phyloP scores from a whole-genome alignment of 1,284 basidiomycete species.

The Megacollybia platyphylla region DNA sequence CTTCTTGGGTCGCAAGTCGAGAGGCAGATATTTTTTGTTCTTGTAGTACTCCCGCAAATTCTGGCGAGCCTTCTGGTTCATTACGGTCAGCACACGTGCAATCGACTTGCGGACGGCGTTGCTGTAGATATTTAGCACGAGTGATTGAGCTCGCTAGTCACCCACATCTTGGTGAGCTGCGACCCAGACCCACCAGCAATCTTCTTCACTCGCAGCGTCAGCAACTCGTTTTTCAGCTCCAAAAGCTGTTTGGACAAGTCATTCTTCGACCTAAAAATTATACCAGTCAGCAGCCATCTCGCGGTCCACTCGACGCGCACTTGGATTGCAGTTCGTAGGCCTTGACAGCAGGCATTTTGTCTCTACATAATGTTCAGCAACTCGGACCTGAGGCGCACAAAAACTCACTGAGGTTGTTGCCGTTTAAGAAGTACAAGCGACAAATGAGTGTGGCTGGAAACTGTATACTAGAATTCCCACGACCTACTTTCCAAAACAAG shows the following conservation, averaged over 20 bases:
- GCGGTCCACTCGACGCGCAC: constrained; percentile 33
- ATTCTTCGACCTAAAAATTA: constrained; percentile 76
- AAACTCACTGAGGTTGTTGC: too few relatives aligned
- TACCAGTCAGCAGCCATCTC: constrained; percentile 1
- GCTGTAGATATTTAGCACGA: constrained; percentile 29
- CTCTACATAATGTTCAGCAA: constrained; percentile 9
- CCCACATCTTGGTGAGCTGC: constrained; percentile 97
- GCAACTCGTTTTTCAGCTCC: constrained; percentile 95
- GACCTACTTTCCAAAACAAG: too few relatives aligned
- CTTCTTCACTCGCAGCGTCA: constrained; percentile 93
- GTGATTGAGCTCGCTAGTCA: constrained; percentile 10
- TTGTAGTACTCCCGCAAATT: constrained; percentile 98
- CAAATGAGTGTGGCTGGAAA: too few relatives aligned
- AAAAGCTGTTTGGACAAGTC: constrained; percentile 92
- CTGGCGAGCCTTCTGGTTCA: constrained; percentile 96
- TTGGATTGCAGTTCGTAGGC: constrained; percentile 98
- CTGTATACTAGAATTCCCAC: too few relatives aligned
- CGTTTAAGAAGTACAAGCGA: too few relatives aligned
- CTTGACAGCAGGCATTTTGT: constrained; percentile 80
- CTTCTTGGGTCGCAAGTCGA: constrained; percentile 97
- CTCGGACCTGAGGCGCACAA: neutral
- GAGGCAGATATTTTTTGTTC: constrained; percentile 92
- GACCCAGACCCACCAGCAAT: constrained; percentile 92
- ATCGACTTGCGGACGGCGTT: constrained; percentile 97
- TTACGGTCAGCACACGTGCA: constrained; percentile 96